Conservation (phyloP, 306 rosid species). For the Sicyos baderoa region DNA sequence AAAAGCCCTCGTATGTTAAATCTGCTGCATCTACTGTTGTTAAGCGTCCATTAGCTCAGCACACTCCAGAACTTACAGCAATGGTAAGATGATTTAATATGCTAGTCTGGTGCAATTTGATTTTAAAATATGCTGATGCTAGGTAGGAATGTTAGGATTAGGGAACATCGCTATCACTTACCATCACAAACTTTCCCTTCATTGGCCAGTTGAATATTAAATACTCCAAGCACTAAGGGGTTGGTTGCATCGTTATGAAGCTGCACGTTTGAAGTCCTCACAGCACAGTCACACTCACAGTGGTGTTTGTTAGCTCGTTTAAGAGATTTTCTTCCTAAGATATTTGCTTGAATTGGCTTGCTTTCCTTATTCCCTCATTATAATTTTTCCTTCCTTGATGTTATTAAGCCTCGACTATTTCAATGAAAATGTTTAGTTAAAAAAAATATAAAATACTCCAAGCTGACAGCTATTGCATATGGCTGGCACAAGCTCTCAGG, state of each 20-base stretch:
- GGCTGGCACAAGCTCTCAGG: constrained; percentile 11
- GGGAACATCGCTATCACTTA: not conserved
- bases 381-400: no score
- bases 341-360: no score
- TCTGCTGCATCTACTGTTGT: constrained; percentile 98
- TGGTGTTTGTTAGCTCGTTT: no score
- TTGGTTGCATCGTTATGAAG: no score
- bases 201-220: not conserved
- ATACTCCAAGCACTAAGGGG: not conserved
- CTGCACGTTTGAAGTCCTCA: no score
- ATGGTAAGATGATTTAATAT: constrained; percentile 50
- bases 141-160: not conserved
- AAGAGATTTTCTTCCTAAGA: no score
- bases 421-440: no score
- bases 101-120: not conserved
- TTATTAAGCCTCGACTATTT: no score
- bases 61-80: constrained; percentile 95
- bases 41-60: constrained; percentile 95
- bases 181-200: not conserved
- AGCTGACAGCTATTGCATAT: not conserved
- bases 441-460: not conserved
- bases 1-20: constrained; percentile 84
- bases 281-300: no score
- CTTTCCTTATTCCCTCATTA: no score
- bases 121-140: not conserved